Percentiles rank a stretch among this genome's conserved stretches.
phyloP scores from a whole-genome alignment of 2,329 filamentous ascomycete species.

The Penicillium sp. region DNA sequence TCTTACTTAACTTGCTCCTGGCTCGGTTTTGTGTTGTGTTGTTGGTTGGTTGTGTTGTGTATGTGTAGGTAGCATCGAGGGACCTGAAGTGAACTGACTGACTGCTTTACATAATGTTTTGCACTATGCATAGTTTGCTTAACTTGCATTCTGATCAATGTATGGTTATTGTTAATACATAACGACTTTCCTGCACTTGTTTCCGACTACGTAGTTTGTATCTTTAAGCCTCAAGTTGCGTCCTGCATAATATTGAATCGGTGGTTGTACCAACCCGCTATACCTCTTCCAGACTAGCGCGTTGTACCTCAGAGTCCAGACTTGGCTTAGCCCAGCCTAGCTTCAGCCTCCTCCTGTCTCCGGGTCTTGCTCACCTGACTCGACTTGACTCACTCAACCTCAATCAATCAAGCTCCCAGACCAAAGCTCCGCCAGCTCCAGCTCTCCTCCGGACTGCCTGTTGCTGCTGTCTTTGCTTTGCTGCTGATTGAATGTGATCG shows the following conservation, averaged over 20 bases:
- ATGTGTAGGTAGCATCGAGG: constrained; percentile 4
- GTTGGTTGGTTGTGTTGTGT: not conserved
- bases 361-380: not conserved
- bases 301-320: too few relatives aligned
- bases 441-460: not conserved
- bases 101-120: not conserved
- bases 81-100: not conserved
- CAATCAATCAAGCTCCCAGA: not conserved
- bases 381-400: not conserved
- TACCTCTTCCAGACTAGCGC: not conserved
- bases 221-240: too few relatives aligned
- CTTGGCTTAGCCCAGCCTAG: not conserved
- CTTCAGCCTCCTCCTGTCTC: not conserved
- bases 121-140: not conserved
- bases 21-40: not conserved
- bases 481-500: not conserved
- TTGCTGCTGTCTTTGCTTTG: not conserved
- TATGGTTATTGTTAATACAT: not conserved
- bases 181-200: not conserved
- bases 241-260: too few relatives aligned
- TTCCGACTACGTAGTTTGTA: too few relatives aligned
- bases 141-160: not conserved
- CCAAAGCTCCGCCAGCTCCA: not conserved
- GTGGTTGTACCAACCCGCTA: not conserved
- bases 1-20: not conserved